Conservation (phyloP, 2,329 filamentous ascomycete species). For the Cordyceps cateniannulata region DNA sequence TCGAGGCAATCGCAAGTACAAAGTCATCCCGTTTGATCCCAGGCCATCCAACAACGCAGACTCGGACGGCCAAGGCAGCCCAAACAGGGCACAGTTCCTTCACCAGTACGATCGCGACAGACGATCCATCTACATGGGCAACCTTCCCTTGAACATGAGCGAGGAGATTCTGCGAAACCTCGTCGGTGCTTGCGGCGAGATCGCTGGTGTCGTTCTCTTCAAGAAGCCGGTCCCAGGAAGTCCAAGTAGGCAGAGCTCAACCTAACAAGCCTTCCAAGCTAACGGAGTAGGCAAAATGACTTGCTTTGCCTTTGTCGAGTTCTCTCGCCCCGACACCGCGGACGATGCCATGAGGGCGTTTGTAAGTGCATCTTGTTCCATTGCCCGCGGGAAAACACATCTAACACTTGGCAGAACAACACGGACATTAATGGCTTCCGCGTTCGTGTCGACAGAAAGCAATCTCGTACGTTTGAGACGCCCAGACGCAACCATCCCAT, state of each 20-base stretch:
- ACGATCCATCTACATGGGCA: conserved; percentile 42
- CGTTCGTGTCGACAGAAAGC: conserved; percentile 34
- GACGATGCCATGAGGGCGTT: conserved; percentile 29
- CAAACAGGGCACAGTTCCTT: conserved; percentile 15
- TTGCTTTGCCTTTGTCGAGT: conserved; percentile 35
- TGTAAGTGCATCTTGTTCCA: conserved; percentile 26
- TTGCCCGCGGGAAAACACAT: neutral
- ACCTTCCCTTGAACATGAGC: conserved; percentile 32
- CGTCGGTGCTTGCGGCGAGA: conserved; percentile 31
- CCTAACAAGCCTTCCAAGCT: conserved; percentile 10
- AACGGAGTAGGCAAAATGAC: conserved; percentile 17
- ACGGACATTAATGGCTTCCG: conserved; percentile 23
- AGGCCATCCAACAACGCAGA: conserved; percentile 17
- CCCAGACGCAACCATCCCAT: conserved; percentile 14
- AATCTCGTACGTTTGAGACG: conserved; percentile 19
- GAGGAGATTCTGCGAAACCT: conserved; percentile 31
- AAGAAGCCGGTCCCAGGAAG: conserved; percentile 19
- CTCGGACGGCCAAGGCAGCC: conserved; percentile 14
- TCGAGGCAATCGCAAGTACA: conserved; percentile 18
- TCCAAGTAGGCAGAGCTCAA: conserved; percentile 12
- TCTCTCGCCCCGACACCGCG: conserved; percentile 28
- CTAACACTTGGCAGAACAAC: conserved; percentile 24
- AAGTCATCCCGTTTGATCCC: conserved; percentile 22
- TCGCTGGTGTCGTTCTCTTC: conserved; percentile 25
- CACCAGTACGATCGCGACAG: conserved; percentile 36